Evolutionary conservation across 1,139 yeast genomes (phyloP).

Genomic region (Yamadazyma atmosphaerica): DNA sequence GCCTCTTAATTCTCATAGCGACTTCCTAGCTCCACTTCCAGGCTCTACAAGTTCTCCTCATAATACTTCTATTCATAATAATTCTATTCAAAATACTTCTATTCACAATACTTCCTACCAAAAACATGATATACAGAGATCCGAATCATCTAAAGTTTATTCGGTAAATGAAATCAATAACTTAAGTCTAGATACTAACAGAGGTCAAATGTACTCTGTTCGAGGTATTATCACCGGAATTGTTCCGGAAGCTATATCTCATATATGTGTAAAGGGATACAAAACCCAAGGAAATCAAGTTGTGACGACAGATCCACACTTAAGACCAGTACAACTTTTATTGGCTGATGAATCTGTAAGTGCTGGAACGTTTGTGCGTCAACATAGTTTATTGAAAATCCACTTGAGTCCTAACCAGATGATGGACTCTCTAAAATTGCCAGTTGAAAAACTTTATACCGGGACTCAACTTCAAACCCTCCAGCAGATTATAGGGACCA

Average conservation of each 20-base stretch:
- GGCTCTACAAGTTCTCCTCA: too few species aligned
- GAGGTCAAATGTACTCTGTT: conserved; percentile 17
- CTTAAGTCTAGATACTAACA: background rate
- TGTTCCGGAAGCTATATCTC: conserved; percentile 25
- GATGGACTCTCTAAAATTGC: conserved; percentile 15
- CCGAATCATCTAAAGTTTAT: too few species aligned
- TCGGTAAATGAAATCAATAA: conserved; percentile 5
- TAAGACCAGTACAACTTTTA: conserved; percentile 24
- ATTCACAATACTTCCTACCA: too few species aligned
- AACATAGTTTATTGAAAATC: conserved; percentile 19
- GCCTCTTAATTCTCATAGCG: conserved; percentile 1
- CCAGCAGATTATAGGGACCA: background rate
- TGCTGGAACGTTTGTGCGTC: conserved; percentile 10
- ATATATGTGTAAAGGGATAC: conserved; percentile 27
- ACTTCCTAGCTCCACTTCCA: background rate
- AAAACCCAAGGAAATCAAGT: conserved; percentile 7
- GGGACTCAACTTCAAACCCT: background rate
- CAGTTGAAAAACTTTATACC: conserved; percentile 24
- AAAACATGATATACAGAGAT: too few species aligned
- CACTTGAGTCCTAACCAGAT: conserved; percentile 19
- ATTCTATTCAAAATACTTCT: too few species aligned
- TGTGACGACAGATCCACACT: conserved; percentile 23
- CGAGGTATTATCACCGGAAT: conserved; percentile 21
- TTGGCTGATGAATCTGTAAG: conserved; percentile 15
- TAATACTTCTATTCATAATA: too few species aligned